phyloP scores from a whole-genome alignment of 2,329 filamentous ascomycete species.

The Fusarium nematophilum region DNA sequence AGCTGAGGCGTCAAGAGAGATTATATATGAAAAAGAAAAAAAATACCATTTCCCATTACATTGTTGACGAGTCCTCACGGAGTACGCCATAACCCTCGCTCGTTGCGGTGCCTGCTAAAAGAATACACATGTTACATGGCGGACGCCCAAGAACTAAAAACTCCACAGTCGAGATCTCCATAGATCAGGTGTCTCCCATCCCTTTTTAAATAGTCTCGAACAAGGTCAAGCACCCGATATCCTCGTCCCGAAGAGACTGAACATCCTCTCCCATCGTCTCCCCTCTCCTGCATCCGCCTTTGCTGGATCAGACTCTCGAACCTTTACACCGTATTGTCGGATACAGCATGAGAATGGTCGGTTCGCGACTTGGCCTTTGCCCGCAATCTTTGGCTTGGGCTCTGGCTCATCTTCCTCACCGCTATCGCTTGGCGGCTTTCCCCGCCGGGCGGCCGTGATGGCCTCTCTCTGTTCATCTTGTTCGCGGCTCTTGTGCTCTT shows the following conservation, averaged over 20 bases:
- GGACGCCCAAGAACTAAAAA: conserved; percentile 4
- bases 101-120: not conserved
- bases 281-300: conserved; percentile 59
- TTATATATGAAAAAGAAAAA: conserved; percentile 25
- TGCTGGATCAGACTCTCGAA: conserved; percentile 52
- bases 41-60: conserved; percentile 1
- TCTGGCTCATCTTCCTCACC: conserved; percentile 44
- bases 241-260: conserved; percentile 72
- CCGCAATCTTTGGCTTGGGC: conserved; percentile 2
- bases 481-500: conserved; percentile 70
- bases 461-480: conserved; percentile 44
- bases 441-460: conserved; percentile 40
- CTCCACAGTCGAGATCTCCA: not conserved
- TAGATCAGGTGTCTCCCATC: not conserved
- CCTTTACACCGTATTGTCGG: conserved; percentile 73
- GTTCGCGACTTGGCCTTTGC: conserved; percentile 54
- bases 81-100: conserved; percentile 7
- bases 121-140: conserved; percentile 5
- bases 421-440: conserved; percentile 54
- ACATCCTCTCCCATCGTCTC: conserved; percentile 70
- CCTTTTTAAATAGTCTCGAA: not conserved
- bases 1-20: conserved; percentile 30
- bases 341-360: conserved; percentile 77
- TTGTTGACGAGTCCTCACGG: conserved; percentile 8
- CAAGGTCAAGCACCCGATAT: conserved; percentile 52